Base-by-base conservation (phyloP, 176 grass and related monocot species). In the Echinochloa phyllopogon region DNA sequence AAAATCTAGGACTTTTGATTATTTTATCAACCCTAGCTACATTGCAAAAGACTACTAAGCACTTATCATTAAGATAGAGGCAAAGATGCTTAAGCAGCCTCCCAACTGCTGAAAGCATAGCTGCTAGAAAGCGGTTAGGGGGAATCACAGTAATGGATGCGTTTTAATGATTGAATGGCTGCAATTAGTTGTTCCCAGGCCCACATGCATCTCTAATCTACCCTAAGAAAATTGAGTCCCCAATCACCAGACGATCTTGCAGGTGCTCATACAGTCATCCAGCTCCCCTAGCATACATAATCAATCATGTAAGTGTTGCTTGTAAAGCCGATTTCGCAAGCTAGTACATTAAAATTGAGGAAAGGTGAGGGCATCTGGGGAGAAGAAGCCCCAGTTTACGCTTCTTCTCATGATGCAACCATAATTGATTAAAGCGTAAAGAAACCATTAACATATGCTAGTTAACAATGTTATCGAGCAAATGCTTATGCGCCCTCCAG, bases 111-210 rank as follows among this genome's bases (percentile, higher is more conserved):
- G 69, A 84, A 58, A 79, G 75, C 79, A 69, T 69, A 75, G 80
- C 61, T 69, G 85, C 80, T 84, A 91, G 61, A 91, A 87, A 84
- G 81, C 69, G 37, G 69, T 83, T 76, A 84, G 85, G 85, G 75
- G 85, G 85, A 80, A 91, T 91, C 85, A 84, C 68, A 69, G 89
- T 87, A 84, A 91, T 84, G 81, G 81, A 64, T 87, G 69, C 47
- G 78, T 90, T 79, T 87, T 87, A 86, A 91, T 91, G 75, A 91
- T 87, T 91, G 89, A 87, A 84, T 91, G 81, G 89, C 75, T 91
- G 81, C 80, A 84, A 75, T 91, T 80, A 91, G 89, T 91, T 91
- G 89, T 80, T 87, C 89, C 69, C 75, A 55, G 81, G 75, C 61
- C 85, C 81, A 91, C 81, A 91, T 80, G 85, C 81, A 91, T 83